phyloP scores from a whole-genome alignment of 2,329 filamentous ascomycete species.

The Didymella pinodella region DNA sequence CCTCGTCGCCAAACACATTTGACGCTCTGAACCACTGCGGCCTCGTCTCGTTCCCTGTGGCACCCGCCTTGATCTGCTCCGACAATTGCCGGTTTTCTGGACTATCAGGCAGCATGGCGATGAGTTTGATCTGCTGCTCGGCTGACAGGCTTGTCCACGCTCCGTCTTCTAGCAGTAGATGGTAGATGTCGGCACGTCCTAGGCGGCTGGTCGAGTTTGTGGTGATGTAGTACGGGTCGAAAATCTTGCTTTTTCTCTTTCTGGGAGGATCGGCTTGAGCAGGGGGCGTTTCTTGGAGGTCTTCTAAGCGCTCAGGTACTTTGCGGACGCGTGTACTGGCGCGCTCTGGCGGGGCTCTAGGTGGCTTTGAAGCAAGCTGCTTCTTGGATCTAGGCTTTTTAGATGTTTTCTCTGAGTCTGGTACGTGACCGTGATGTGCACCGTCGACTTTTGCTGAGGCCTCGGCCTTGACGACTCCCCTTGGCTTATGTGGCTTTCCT shows the following conservation, averaged over 20 bases:
- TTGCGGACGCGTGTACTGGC: slow-evolving; percentile 40
- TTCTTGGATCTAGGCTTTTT: slow-evolving; percentile 20
- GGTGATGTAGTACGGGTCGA: slow-evolving; percentile 43
- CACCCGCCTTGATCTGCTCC: slow-evolving; percentile 24
- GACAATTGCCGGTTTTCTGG: slow-evolving; percentile 27
- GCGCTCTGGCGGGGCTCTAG: slow-evolving; percentile 17
- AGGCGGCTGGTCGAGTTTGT: slow-evolving; percentile 43
- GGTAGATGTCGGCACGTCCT: slow-evolving; percentile 44
- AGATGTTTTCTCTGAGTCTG: not conserved
- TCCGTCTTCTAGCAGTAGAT: slow-evolving; percentile 41
- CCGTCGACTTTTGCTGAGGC: too few species aligned
- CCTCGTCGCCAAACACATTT: slow-evolving; percentile 60
- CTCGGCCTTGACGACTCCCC: not conserved
- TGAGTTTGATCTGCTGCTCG: slow-evolving; percentile 31
- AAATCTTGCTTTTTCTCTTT: slow-evolving; percentile 35
- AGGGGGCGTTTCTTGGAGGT: slow-evolving; percentile 19
- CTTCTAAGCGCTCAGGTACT: slow-evolving; percentile 36
- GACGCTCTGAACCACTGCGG: slow-evolving; percentile 36
- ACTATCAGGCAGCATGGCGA: slow-evolving; percentile 37
- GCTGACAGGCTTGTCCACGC: slow-evolving; percentile 43
- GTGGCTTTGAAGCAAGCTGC: slow-evolving; percentile 19
- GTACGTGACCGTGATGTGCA: not conserved
- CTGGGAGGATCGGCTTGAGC: slow-evolving; percentile 12
- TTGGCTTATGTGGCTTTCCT: not conserved
- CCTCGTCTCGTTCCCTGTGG: slow-evolving; percentile 22